Conservation (phyloP, 2,329 filamentous ascomycete species). For the Calonectria hawksworthii region DNA sequence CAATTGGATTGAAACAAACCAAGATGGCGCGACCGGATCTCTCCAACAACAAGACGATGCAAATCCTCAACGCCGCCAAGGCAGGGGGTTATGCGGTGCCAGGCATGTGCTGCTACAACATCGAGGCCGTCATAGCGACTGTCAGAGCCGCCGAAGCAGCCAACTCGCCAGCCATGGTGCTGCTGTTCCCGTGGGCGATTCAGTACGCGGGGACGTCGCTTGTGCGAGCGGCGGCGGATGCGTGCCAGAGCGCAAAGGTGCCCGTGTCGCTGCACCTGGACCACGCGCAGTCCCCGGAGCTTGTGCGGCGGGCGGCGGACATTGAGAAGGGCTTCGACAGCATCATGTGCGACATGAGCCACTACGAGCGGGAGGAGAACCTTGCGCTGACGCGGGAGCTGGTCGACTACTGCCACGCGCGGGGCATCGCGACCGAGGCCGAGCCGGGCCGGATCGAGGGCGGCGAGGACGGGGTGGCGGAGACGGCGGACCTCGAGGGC, state of each 20-base stretch:
- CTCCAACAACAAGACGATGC: slow-evolving; percentile 25
- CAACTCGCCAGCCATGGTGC: slow-evolving; percentile 75
- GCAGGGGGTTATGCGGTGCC: slow-evolving; percentile 63
- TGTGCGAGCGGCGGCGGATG: slow-evolving; percentile 67
- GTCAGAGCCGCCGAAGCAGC: slow-evolving; percentile 77
- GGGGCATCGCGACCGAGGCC: slow-evolving; percentile 77
- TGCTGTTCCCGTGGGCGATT: slow-evolving; percentile 80
- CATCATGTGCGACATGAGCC: slow-evolving; percentile 85
- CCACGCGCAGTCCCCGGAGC: slow-evolving; percentile 72
- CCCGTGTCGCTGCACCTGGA: slow-evolving; percentile 76
- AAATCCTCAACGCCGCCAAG: slow-evolving; percentile 35
- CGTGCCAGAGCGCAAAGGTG: slow-evolving; percentile 66
- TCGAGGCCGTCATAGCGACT: slow-evolving; percentile 77
- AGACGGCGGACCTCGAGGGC: slow-evolving; percentile 63
- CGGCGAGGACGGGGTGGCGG: slow-evolving; percentile 78
- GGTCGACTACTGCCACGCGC: slow-evolving; percentile 71
- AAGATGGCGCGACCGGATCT: slow-evolving; percentile 18
- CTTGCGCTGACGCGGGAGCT: slow-evolving; percentile 72
- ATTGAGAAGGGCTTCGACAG: slow-evolving; percentile 68
- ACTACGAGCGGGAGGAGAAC: slow-evolving; percentile 79
- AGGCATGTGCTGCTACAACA: slow-evolving; percentile 73
- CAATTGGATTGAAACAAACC: not conserved
- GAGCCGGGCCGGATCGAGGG: slow-evolving; percentile 61
- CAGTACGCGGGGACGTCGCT: slow-evolving; percentile 71
- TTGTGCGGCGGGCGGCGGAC: slow-evolving; percentile 68